These are phyloP conservation scores for Voacanga thouarsii DNA, from an alignment of 257 asterid species.

Conservation along the genomic window DNA sequence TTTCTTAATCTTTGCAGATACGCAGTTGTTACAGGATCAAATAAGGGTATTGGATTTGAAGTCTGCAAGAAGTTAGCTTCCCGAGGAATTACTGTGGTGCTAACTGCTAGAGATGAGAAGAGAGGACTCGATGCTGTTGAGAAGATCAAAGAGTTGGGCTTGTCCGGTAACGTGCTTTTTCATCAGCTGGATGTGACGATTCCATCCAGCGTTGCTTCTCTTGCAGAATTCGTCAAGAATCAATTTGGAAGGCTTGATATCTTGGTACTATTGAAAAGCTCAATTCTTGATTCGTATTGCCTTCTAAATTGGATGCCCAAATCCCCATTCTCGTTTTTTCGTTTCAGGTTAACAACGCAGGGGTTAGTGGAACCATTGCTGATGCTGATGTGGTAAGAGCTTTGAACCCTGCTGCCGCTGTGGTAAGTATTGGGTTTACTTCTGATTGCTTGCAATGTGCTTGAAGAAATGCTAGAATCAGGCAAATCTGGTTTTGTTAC, in stretches of 20 bases:
- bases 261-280: conserved; percentile 30
- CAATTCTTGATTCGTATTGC: not conserved
- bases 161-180: conserved; percentile 33
- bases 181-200: conserved; percentile 52
- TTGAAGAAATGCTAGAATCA: not conserved
- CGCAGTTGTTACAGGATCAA: conserved; percentile 54
- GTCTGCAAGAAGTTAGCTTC: conserved; percentile 40
- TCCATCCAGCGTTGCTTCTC: conserved; percentile 27
- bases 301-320: not conserved
- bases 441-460: not conserved
- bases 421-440: not conserved
- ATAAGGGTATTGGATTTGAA: conserved; percentile 47
- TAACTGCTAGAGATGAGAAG: conserved; percentile 45
- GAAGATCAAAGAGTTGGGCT: conserved; percentile 24
- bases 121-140: conserved; percentile 41
- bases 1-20: conserved; percentile 16
- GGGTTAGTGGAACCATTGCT: conserved; percentile 24
- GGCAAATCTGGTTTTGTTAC: too few species aligned
- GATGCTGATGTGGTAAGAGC: not conserved
- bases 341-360: conserved; percentile 50
- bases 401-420: not conserved
- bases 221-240: conserved; percentile 36
- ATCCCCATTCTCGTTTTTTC: not conserved
- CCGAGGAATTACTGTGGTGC: conserved; percentile 38
- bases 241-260: conserved; percentile 50